Conservation (phyloP, 1,284 basidiomycete species). For the Rhodotorula sp. region DNA sequence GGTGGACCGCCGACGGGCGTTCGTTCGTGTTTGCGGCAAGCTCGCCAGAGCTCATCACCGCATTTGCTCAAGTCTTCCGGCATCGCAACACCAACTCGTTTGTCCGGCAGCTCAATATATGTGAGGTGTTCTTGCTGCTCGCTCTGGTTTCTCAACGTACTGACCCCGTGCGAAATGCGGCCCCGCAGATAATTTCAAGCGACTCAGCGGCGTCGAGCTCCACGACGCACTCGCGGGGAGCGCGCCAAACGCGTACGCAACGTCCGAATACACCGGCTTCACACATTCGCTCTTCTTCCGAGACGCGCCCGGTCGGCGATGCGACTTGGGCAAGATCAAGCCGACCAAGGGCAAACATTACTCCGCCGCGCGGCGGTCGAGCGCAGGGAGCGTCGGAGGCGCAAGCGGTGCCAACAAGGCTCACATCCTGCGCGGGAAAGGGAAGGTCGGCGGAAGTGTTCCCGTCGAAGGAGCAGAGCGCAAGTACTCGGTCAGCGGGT, state of each 20-base stretch:
- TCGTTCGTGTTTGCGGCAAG: constrained; percentile 31
- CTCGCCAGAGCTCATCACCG: constrained; percentile 4
- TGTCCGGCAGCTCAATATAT: constrained; percentile 41
- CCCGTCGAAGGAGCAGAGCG: neutral
- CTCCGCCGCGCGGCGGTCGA: neutral
- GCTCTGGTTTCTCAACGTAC: too few species aligned
- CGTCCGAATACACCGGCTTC: constrained; percentile 31
- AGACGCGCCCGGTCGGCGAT: neutral
- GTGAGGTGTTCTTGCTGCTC: constrained; percentile 12
- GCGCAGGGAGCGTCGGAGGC: neutral
- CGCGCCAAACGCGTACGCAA: neutral
- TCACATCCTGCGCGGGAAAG: neutral
- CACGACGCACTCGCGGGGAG: constrained; percentile 7
- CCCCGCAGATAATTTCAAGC: constrained; percentile 30
- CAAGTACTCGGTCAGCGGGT: neutral
- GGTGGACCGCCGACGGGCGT: constrained; percentile 31
- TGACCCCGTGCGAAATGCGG: too few species aligned
- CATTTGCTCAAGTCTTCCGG: constrained; percentile 25
- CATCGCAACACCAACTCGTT: constrained; percentile 33
- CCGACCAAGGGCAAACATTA: constrained; percentile 20
- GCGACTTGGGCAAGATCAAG: constrained; percentile 28
- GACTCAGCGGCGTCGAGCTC: constrained; percentile 24
- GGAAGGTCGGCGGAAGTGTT: constrained; percentile 1
- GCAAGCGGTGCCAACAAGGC: neutral
- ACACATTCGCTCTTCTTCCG: constrained; percentile 28